Evolutionary conservation across 1,284 basidiomycete genomes (phyloP).

Genomic region (Porogramme epimiltina): DNA sequence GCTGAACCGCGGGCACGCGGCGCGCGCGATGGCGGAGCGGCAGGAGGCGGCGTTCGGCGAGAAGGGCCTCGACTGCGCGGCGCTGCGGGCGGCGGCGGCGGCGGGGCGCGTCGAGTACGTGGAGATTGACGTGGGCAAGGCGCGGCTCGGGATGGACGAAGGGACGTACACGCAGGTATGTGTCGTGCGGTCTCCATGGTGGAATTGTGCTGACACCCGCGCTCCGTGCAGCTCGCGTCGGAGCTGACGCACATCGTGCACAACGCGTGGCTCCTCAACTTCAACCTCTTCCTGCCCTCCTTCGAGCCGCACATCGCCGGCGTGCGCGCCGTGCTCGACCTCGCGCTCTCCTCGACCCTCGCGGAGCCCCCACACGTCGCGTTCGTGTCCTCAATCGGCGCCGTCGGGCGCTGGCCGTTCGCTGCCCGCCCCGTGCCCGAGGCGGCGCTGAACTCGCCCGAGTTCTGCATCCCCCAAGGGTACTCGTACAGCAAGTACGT

Average conservation of each 20-base stretch:
- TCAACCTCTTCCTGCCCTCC: conserved; percentile 26
- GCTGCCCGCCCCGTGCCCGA: conserved; percentile 17
- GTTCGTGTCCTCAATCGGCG: conserved; percentile 32
- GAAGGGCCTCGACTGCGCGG: background rate
- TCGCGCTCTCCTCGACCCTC: conserved; percentile 25
- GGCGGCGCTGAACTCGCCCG: conserved; percentile 12
- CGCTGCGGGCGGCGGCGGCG: background rate
- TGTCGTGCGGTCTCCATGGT: background rate
- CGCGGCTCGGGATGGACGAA: conserved; percentile 2
- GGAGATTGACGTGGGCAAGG: background rate
- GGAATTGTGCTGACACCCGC: background rate
- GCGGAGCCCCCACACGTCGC: conserved; percentile 23
- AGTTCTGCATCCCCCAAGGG: conserved; percentile 16
- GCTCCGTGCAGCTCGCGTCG: conserved; percentile 7
- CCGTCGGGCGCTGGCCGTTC: conserved; percentile 15
- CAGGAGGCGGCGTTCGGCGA: conserved; percentile 5
- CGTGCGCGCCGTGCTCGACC: conserved; percentile 9
- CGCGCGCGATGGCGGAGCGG: background rate
- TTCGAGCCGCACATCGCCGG: conserved; percentile 13
- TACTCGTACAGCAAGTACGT: conserved; percentile 27
- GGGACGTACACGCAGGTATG: conserved; percentile 2
- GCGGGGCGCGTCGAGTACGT: conserved; percentile 1
- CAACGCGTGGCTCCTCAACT: conserved; percentile 36
- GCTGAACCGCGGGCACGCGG: conserved; percentile 1
- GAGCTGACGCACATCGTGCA: conserved; percentile 29